A percentile compares a stretch with the other conserved stretches of the same genome.
Conservation (phyloP, 75 land plant species). For the Ceratopteris richardii region DNA sequence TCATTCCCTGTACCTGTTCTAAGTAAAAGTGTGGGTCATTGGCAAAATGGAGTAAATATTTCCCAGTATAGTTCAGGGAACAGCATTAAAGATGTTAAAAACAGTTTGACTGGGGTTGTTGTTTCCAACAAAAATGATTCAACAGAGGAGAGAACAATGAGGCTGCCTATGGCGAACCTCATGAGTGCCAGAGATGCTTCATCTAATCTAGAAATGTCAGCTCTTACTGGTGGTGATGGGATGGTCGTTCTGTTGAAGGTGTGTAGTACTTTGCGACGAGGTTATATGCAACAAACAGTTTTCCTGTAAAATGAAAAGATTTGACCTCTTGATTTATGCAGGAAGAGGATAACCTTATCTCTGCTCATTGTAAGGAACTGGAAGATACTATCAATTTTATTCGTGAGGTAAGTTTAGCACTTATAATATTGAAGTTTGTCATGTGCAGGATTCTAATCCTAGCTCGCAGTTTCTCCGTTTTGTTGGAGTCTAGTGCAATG, state of each 20-base stretch:
- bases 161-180: background rate
- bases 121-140: too few relatives aligned
- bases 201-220: background rate
- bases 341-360: constrained; percentile 95
- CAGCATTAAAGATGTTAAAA: too few relatives aligned
- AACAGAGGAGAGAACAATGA: background rate
- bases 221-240: constrained; percentile 4
- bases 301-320: background rate
- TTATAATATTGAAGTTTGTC: background rate
- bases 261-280: too few relatives aligned
- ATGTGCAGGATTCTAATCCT: background rate
- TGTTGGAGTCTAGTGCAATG: too few relatives aligned
- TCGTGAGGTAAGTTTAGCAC: constrained; percentile 65
- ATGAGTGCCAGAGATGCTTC: background rate
- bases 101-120: too few relatives aligned
- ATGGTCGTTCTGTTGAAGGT: background rate
- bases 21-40: too few relatives aligned
- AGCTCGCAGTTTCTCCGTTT: too few relatives aligned
- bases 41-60: too few relatives aligned
- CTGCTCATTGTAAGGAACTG: constrained; percentile 94
- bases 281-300: too few relatives aligned
- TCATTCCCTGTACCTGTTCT: too few relatives aligned
- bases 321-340: constrained; percentile 10
- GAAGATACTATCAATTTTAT: constrained; percentile 98
- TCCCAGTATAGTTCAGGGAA: too few relatives aligned